Evolutionary conservation across 23 red algal genomes (phyloP).

Genomic region (Cyanidioschyzon merolae): DNA sequence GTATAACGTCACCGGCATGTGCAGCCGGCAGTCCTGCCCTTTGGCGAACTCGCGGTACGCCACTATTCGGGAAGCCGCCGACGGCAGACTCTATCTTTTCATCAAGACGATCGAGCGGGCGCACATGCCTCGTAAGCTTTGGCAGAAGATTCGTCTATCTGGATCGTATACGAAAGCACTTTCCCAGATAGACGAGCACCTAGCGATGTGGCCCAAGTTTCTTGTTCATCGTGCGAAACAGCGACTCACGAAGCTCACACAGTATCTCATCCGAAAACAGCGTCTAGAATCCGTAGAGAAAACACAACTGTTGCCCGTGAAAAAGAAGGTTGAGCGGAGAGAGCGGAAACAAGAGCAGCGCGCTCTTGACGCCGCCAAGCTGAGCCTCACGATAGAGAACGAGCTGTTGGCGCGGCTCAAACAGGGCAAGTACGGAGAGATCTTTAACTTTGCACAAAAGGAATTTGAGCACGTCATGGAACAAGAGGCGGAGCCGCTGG

Average conservation of each 20-base stretch:
- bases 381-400: constrained; percentile 65
- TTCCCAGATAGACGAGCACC: constrained; percentile 54
- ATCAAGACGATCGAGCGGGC: constrained; percentile 87
- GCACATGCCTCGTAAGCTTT: constrained; percentile 59
- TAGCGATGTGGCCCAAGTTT: constrained; percentile 76
- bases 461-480: constrained; percentile 77
- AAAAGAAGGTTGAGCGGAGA: constrained; percentile 69
- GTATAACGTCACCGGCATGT: constrained; percentile 92
- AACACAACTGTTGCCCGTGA: constrained; percentile 48
- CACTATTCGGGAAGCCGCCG: constrained; percentile 66
- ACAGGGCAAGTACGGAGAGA: constrained; percentile 64
- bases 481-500: constrained; percentile 15
- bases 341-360: constrained; percentile 61
- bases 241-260: constrained; percentile 84
- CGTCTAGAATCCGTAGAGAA: constrained; percentile 31
- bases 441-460: constrained; percentile 79
- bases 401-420: constrained; percentile 63
- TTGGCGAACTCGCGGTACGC: constrained; percentile 94
- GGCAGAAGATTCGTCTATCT: constrained; percentile 69
- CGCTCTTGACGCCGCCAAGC: constrained; percentile 49
- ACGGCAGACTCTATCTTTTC: constrained; percentile 48
- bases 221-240: constrained; percentile 93
- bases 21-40: constrained; percentile 62
- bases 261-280: constrained; percentile 71
- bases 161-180: constrained; percentile 58